These are phyloP conservation scores for Monilinia fructigena DNA, from an alignment of 2,329 filamentous ascomycete species.

Conservation along the genomic window DNA sequence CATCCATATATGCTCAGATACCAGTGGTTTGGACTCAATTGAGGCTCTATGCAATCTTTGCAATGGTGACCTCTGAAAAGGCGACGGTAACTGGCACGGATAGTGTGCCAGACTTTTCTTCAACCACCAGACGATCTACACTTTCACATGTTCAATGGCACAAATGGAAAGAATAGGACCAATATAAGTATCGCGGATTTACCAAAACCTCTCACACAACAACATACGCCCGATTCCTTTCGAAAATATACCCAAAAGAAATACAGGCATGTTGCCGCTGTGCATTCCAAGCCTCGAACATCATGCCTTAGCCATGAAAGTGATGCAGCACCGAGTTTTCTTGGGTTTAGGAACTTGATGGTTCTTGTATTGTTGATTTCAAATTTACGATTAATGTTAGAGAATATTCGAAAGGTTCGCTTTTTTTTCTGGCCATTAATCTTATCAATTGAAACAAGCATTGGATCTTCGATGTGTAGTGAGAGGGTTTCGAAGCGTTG, in stretches of 20 bases:
- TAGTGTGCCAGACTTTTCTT: conserved; percentile 21
- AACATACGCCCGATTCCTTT: conserved; percentile 23
- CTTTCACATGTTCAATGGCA: conserved; percentile 32
- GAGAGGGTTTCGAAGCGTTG: not conserved
- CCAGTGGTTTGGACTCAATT: not conserved
- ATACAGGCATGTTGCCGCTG: conserved; percentile 88
- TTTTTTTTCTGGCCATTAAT: not conserved
- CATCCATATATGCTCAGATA: not conserved
- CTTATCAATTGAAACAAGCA: conserved; percentile 1
- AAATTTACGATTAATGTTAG: conserved; percentile 90
- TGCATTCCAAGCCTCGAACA: conserved; percentile 69
- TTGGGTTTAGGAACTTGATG: conserved; percentile 95
- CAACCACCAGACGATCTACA: conserved; percentile 30
- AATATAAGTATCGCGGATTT: conserved; percentile 24
- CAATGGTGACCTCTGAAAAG: conserved; percentile 32
- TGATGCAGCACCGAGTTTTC: conserved; percentile 70
- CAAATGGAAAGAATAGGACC: conserved; percentile 17
- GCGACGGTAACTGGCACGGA: conserved; percentile 33
- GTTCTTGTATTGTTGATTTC: conserved; percentile 88
- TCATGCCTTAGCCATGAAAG: conserved; percentile 88
- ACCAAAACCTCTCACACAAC: conserved; percentile 34
- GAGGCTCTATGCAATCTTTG: conserved; percentile 4
- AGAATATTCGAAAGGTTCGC: conserved; percentile 55
- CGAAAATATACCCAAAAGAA: conserved; percentile 52
- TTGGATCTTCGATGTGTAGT: not conserved